Conservation (phyloP, 768 basidiomycete genomes). For the Hygrophoropsis aurantiaca region DNA sequence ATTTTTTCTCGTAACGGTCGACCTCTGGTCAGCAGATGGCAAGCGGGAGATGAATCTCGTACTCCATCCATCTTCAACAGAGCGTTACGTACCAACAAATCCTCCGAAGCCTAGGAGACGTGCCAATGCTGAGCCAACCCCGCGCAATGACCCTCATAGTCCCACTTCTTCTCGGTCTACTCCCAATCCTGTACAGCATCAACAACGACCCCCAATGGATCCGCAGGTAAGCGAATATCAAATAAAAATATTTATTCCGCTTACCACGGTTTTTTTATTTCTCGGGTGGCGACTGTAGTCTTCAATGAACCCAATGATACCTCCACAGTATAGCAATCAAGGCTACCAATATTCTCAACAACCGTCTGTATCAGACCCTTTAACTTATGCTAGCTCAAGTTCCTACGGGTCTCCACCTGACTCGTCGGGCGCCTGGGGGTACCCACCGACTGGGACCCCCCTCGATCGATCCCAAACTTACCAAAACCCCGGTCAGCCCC, state of each 20-base stretch:
- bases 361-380: constrained; percentile 39
- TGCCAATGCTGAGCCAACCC: constrained; percentile 35
- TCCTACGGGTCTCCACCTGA: constrained; percentile 45
- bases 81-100: constrained; percentile 62
- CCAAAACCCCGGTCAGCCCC: constrained; percentile 48
- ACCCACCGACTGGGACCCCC: constrained; percentile 33
- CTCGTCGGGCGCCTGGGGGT: constrained; percentile 56
- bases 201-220: constrained; percentile 29
- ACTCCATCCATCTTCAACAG: constrained; percentile 72
- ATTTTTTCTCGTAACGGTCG: constrained; percentile 90
- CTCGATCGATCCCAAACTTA: constrained; percentile 39
- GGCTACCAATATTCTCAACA: constrained; percentile 46
- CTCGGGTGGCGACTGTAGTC: constrained; percentile 16
- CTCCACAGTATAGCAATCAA: constrained; percentile 39
- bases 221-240: constrained; percentile 41
- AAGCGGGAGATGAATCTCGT: constrained; percentile 87
- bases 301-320: constrained; percentile 39
- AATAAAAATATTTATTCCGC: background rate
- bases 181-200: constrained; percentile 47
- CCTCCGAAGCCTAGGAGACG: constrained; percentile 35
- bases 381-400: constrained; percentile 40
- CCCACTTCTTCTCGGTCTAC: constrained; percentile 47
- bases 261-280: constrained; percentile 1
- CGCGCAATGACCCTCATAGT: constrained; percentile 39
- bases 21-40: constrained; percentile 86